Evolutionary conservation across 1,284 basidiomycete species (phyloP).

Genomic region (Cryptococcus maquisensis): DNA sequence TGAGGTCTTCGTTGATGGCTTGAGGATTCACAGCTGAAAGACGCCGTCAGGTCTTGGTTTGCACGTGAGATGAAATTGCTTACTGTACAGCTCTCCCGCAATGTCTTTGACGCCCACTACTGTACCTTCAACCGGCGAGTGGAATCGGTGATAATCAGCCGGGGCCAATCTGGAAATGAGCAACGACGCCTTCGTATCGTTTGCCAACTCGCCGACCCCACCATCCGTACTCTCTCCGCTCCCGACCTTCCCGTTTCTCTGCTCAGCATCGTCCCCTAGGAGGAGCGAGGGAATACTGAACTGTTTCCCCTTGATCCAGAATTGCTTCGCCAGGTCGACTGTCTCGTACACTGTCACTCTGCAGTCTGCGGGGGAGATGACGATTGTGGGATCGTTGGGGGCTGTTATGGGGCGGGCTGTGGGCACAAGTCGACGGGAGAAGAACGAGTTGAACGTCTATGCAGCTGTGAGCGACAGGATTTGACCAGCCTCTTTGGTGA

Average conservation of each 20-base stretch:
- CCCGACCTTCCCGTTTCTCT: slow-evolving; percentile 51
- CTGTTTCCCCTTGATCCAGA: slow-evolving; percentile 73
- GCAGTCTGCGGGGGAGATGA: slow-evolving; percentile 71
- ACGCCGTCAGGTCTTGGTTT: neutral
- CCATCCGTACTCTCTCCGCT: slow-evolving; percentile 19
- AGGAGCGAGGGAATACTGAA: slow-evolving; percentile 66
- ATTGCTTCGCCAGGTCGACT: slow-evolving; percentile 59
- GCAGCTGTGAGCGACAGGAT: neutral
- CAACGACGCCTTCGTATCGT: slow-evolving; percentile 24
- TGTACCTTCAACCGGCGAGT: slow-evolving; percentile 66
- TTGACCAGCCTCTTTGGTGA: neutral
- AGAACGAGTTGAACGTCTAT: slow-evolving; percentile 73
- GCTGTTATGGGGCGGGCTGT: slow-evolving; percentile 64
- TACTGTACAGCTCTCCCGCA: slow-evolving; percentile 43
- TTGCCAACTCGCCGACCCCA: slow-evolving; percentile 51
- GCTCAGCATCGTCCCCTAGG: slow-evolving; percentile 50
- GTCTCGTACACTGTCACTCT: slow-evolving; percentile 65
- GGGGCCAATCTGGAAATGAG: slow-evolving; percentile 60
- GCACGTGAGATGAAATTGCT: slow-evolving; percentile 8
- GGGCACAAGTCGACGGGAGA: slow-evolving; percentile 63
- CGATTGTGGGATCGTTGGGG: slow-evolving; percentile 54
- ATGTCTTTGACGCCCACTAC: slow-evolving; percentile 53
- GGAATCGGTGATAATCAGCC: slow-evolving; percentile 81
- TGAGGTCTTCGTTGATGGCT: slow-evolving; percentile 63
- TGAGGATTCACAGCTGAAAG: slow-evolving; percentile 56